A percentile compares a stretch with the other conserved stretches of the same genome.
Conservation (phyloP, 768 basidiomycete genomes). For the Xerocomus brunneocitrinus region DNA sequence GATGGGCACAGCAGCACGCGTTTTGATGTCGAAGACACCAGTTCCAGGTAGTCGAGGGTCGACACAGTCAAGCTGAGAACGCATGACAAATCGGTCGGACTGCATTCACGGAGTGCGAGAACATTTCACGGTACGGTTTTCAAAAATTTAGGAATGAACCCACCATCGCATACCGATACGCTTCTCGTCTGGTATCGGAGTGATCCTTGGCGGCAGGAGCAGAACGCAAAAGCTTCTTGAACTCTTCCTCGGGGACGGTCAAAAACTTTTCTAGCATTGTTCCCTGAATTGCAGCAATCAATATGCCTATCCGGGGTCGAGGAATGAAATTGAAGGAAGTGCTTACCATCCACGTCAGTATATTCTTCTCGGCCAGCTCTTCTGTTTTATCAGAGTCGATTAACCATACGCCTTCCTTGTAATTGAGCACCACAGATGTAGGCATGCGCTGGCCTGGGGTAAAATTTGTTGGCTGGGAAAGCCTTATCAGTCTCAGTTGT, state of each 20-base stretch:
- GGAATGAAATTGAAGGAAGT: not conserved
- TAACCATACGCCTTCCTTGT: constrained; percentile 62
- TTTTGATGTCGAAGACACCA: constrained; percentile 96
- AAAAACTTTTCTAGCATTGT: constrained; percentile 86
- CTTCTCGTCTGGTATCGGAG: constrained; percentile 48
- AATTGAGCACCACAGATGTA: constrained; percentile 59
- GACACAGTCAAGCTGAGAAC: constrained; percentile 89
- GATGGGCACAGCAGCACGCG: constrained; percentile 79
- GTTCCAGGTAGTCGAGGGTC: constrained; percentile 80
- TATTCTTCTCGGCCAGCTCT: constrained; percentile 51
- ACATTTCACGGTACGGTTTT: not conserved
- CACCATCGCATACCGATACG: constrained; percentile 85
- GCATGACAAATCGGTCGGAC: constrained; percentile 68
- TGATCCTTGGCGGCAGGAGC: constrained; percentile 23
- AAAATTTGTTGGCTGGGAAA: constrained; percentile 54
- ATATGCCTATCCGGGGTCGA: not conserved
- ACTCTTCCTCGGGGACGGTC: constrained; percentile 61
- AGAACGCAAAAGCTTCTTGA: constrained; percentile 50
- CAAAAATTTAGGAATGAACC: constrained; percentile 7
- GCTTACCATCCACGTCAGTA: constrained; percentile 71
- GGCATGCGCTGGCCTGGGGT: constrained; percentile 80
- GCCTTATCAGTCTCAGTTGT: not conserved
- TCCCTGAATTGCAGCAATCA: constrained; percentile 48
- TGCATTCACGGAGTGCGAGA: constrained; percentile 5
- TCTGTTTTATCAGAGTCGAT: constrained; percentile 53